Evolutionary conservation across 441 rosid species (phyloP).

Genomic region (Aquilaria agallochum): DNA sequence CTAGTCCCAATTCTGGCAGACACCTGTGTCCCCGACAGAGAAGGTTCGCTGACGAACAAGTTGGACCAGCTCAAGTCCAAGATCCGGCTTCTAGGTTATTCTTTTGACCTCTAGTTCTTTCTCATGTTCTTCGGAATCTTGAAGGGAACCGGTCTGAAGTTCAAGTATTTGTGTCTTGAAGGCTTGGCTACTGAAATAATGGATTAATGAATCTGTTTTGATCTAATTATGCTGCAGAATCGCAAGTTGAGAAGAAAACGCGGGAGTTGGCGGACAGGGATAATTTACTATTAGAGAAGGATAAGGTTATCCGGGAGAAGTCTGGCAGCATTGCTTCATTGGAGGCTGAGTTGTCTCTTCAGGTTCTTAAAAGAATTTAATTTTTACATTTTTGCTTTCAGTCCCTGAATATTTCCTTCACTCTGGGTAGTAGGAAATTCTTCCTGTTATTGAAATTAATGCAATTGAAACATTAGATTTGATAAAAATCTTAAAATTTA

Average conservation of each 20-base stretch:
- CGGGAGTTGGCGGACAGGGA: conserved; percentile 58
- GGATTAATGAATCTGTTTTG: too few species aligned
- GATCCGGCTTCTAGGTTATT: conserved; percentile 75
- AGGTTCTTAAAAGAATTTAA: conserved; percentile 26
- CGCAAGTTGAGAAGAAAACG: conserved; percentile 53
- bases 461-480: too few species aligned
- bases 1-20: conserved; percentile 26
- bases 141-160: too few species aligned
- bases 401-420: too few species aligned
- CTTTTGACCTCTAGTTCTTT: background rate
- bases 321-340: conserved; percentile 54
- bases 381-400: too few species aligned
- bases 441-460: too few species aligned
- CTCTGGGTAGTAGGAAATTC: too few species aligned
- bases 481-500: too few species aligned
- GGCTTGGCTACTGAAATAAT: too few species aligned
- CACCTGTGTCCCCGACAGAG: conserved; percentile 34
- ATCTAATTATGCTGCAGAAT: conserved; percentile 31
- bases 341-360: conserved; percentile 64
- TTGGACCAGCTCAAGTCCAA: conserved; percentile 65
- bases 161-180: too few species aligned
- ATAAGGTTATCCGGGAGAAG: conserved; percentile 51
- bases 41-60: conserved; percentile 28
- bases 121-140: too few species aligned
- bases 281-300: conserved; percentile 47